Percentiles rank a stretch among this genome's conserved stretches.
Conservation (phyloP, 495 filamentous ascomycete species). For the Aspergillus indologenus region DNA sequence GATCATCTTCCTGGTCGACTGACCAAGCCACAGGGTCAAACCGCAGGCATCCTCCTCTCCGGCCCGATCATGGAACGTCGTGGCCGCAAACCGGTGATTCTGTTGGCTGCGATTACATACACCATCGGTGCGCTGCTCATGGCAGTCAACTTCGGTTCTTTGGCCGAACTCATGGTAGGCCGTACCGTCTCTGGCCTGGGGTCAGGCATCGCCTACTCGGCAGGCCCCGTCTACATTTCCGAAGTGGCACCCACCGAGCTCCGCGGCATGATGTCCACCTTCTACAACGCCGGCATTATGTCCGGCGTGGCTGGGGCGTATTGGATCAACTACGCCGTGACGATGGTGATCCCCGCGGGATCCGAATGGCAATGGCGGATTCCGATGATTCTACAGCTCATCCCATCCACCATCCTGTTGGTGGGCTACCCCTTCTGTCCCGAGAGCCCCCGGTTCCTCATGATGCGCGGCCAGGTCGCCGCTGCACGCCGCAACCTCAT, state of each 20-base stretch:
- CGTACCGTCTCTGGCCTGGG: too few species aligned
- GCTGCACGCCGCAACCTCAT: slow-evolving; percentile 63
- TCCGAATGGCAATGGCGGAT: slow-evolving; percentile 63
- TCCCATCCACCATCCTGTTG: slow-evolving; percentile 56
- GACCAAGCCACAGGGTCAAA: too few species aligned
- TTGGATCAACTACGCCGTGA: slow-evolving; percentile 65
- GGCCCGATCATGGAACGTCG: too few species aligned
- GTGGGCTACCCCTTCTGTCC: slow-evolving; percentile 69
- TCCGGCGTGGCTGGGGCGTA: slow-evolving; percentile 76
- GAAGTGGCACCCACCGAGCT: slow-evolving; percentile 48
- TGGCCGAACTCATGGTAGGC: too few species aligned
- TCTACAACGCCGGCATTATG: slow-evolving; percentile 75
- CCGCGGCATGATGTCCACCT: slow-evolving; percentile 65
- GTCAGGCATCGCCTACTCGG: too few species aligned
- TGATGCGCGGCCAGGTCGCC: slow-evolving; percentile 59
- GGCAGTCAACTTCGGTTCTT: too few species aligned
- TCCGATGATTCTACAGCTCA: slow-evolving; percentile 56
- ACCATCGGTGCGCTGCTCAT: too few species aligned
- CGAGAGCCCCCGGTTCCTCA: slow-evolving; percentile 70
- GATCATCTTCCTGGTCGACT: too few species aligned
- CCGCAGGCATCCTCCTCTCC: too few species aligned
- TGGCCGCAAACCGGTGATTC: too few species aligned
- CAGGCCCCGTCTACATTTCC: slow-evolving; percentile 63
- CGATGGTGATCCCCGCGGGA: slow-evolving; percentile 39
- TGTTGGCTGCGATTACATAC: too few species aligned